These are phyloP conservation scores for Lagenidium sp. DNA, from an alignment of 352 stramenopile species.

Conservation along the genomic window DNA sequence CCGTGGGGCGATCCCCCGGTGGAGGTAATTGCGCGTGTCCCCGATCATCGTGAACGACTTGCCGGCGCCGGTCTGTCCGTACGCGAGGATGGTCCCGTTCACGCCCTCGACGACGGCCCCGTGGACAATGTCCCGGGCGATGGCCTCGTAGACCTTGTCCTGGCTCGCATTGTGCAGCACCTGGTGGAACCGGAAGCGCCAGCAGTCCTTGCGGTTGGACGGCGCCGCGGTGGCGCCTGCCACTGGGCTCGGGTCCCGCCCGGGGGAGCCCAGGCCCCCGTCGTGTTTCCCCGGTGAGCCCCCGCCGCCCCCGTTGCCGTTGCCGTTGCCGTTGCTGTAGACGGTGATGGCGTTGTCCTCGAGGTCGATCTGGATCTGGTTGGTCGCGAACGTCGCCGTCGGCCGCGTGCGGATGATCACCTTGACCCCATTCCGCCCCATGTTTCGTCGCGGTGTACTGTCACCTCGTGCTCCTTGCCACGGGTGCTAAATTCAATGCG, in stretches of 20 bases:
- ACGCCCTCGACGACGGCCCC: constrained; percentile 80
- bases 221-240: constrained; percentile 9
- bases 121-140: constrained; percentile 85
- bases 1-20: constrained; percentile 83
- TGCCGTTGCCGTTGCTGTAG: constrained; percentile 15
- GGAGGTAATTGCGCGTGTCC: constrained; percentile 87
- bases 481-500: too few species aligned
- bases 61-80: constrained; percentile 83
- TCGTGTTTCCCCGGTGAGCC: neutral
- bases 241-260: neutral
- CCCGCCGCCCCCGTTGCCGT: too few species aligned
- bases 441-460: too few species aligned
- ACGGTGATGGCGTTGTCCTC: constrained; percentile 74
- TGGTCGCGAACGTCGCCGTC: constrained; percentile 63
- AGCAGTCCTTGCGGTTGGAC: constrained; percentile 75
- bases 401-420: constrained; percentile 81
- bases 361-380: constrained; percentile 70
- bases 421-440: constrained; percentile 63
- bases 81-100: constrained; percentile 85
- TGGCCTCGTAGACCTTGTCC: constrained; percentile 87
- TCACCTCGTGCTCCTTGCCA: too few species aligned
- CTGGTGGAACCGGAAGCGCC: constrained; percentile 90
- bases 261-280: constrained; percentile 1
- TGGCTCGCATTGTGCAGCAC: constrained; percentile 89
- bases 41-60: constrained; percentile 92